Conservation (phyloP, 1,284 basidiomycete genomes). For the Apiotrichum veenhuisii region DNA sequence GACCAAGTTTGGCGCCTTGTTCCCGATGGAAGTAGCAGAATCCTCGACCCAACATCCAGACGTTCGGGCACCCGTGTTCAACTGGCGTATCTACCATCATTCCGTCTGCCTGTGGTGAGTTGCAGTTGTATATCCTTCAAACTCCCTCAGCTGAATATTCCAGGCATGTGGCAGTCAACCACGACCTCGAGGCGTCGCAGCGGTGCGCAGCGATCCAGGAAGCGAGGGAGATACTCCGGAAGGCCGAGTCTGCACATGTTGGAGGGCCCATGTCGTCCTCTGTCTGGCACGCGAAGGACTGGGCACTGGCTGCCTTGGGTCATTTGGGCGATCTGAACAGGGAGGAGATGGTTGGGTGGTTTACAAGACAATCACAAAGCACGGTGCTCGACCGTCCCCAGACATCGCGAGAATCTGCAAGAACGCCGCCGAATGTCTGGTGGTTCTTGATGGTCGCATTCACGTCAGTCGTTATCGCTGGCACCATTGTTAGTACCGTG, state of each 20-base stretch:
- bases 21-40: constrained; percentile 18
- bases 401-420: background rate
- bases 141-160: background rate
- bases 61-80: constrained; percentile 15
- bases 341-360: constrained; percentile 4
- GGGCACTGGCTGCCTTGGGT: constrained; percentile 15
- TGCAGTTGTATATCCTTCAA: background rate
- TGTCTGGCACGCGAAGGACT: constrained; percentile 29
- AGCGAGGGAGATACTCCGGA: constrained; percentile 1
- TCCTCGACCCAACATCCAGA: too few relatives aligned
- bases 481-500: background rate
- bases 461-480: constrained; percentile 11
- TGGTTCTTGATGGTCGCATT: constrained; percentile 24
- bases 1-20: constrained; percentile 25
- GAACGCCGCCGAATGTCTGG: constrained; percentile 17
- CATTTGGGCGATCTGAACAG: constrained; percentile 9
- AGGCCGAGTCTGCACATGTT: background rate
- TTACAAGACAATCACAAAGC: background rate
- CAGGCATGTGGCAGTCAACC: constrained; percentile 12
- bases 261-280: background rate
- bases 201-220: background rate
- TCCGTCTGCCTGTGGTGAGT: constrained; percentile 27
- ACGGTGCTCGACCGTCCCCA: background rate
- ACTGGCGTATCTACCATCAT: constrained; percentile 29
- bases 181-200: background rate